A percentile compares a stretch with the other conserved stretches of the same genome.
These are phyloP conservation scores for Fusarium sp. DNA, from an alignment of 2,329 filamentous ascomycete species.

Conservation along the genomic window DNA sequence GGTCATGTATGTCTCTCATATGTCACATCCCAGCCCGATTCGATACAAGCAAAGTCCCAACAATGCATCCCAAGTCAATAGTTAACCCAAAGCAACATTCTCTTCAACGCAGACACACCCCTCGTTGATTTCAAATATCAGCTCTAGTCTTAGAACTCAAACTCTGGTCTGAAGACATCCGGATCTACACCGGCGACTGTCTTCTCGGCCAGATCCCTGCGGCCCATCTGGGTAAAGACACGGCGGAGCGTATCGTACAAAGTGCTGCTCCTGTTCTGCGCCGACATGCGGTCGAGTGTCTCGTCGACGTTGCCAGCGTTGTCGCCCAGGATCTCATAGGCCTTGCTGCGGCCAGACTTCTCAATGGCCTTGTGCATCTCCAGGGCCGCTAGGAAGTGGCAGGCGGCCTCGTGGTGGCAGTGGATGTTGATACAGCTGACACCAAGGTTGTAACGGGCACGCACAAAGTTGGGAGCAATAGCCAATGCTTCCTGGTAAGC, in stretches of 20 bases:
- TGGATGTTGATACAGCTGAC: conserved; percentile 98
- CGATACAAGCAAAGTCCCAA: background rate
- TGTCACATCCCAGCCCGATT: conserved; percentile 17
- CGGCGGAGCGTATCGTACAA: conserved; percentile 93
- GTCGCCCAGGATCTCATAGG: conserved; percentile 81
- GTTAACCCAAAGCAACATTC: background rate
- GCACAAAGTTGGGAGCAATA: conserved; percentile 94
- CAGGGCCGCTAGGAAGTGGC: conserved; percentile 90
- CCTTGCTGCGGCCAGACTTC: conserved; percentile 83
- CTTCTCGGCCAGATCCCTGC: conserved; percentile 87
- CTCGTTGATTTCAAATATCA: conserved; percentile 8
- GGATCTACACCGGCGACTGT: conserved; percentile 93
- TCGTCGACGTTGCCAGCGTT: conserved; percentile 67
- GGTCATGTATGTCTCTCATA: conserved; percentile 22
- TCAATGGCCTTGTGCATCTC: conserved; percentile 97
- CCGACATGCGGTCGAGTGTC: conserved; percentile 86
- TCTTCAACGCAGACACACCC: background rate
- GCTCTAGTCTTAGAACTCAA: conserved; percentile 75
- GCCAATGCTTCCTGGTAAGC: conserved; percentile 94
- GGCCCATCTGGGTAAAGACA: conserved; percentile 96
- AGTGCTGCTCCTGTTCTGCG: conserved; percentile 96
- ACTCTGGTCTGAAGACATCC: conserved; percentile 87
- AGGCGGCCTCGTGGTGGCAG: conserved; percentile 91
- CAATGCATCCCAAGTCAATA: background rate
- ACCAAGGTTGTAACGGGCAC: conserved; percentile 95